phyloP scores from a whole-genome alignment of 2,329 filamentous ascomycete genomes.

The Chrysosporium keratinophilum region DNA sequence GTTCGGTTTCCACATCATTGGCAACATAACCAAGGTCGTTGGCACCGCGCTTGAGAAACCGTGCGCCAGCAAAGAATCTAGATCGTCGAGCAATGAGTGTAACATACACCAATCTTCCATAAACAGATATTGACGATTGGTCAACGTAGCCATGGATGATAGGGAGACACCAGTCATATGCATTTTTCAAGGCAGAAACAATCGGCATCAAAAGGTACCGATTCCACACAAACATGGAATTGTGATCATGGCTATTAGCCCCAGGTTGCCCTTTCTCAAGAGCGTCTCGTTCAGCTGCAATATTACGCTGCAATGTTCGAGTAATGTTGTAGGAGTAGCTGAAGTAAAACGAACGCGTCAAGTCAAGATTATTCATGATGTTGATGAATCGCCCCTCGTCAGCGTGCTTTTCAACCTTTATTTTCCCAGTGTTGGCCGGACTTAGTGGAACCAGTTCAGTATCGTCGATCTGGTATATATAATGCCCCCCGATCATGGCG shows the following conservation, averaged over 20 bases:
- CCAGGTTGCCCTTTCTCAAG: constrained; percentile 54
- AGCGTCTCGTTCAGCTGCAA: constrained; percentile 65
- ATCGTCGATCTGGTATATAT: constrained; percentile 87
- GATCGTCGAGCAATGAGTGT: constrained; percentile 89
- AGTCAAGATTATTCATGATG: constrained; percentile 82
- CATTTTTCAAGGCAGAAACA: constrained; percentile 57
- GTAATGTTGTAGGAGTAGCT: constrained; percentile 98
- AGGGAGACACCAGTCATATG: constrained; percentile 91
- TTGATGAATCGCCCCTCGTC: constrained; percentile 83
- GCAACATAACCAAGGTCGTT: constrained; percentile 94
- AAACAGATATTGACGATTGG: constrained; percentile 74
- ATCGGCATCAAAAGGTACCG: constrained; percentile 75
- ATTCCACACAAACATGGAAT: constrained; percentile 99
- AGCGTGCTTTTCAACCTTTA: constrained; percentile 69
- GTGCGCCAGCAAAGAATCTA: constrained; percentile 82
- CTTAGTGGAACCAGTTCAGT: constrained; percentile 86
- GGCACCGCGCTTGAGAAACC: constrained; percentile 86
- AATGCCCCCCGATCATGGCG: constrained; percentile 91
- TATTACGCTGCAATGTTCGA: constrained; percentile 81
- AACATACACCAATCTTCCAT: constrained; percentile 80
- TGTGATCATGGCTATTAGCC: constrained; percentile 64
- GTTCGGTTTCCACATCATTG: constrained; percentile 97
- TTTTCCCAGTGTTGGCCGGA: constrained; percentile 54
- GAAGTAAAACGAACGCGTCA: constrained; percentile 91
- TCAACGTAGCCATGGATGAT: constrained; percentile 95